Base-by-base conservation (phyloP, 129 eudicot genomes). In the Lonicera japonica region DNA sequence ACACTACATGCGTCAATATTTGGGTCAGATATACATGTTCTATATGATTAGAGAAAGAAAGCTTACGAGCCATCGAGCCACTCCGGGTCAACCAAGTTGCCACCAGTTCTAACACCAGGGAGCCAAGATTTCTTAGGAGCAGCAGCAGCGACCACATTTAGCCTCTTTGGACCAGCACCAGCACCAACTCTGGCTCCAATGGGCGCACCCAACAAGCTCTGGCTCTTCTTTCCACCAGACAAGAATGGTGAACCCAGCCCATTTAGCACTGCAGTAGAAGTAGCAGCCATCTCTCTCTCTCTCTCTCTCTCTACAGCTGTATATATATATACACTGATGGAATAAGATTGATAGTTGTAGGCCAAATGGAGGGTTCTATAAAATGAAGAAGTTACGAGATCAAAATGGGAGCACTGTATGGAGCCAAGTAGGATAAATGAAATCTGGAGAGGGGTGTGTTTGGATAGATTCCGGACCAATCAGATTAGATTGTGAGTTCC, bases 61-160 rank as follows among this genome's bases (percentile, higher is more conserved):
- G 81, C 97, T 87, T 82, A 91, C 97, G 95, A 87, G 77, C 97
- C 97, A 73, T 91, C 95, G 53, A 91, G 97, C 97, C 97, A 91
- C 63, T 91, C 97, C 0, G 97, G 95, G 68, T 91, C 97, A 36
- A 82, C 22, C 46, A 91, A 64, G 73, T 79, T 82, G 73, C 95
- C 95, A 21, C 97, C 97, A 46, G 84, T 90, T 73, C 58, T 87
- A 57, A 91, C 97, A 19, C 66, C 94, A 24, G 97, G 97, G 75
- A 91, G 77, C 97, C 97, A 91, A 7, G 97, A 91, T 63, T 91
- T 91, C 90, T 91, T 91, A 1, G 82, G 70, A 57, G 95, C 82
- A 54, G 67, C 85, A 5, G 90, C 97, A 25, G 88, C 90, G 5
- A 61, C 86, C 70, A 75, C 78, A 22, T 74, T 58, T 25, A 81